A percentile compares a stretch with the other conserved stretches of the same genome.
Conservation (phyloP, 2,329 filamentous ascomycete species). For the Tolypocladium pustulatum region DNA sequence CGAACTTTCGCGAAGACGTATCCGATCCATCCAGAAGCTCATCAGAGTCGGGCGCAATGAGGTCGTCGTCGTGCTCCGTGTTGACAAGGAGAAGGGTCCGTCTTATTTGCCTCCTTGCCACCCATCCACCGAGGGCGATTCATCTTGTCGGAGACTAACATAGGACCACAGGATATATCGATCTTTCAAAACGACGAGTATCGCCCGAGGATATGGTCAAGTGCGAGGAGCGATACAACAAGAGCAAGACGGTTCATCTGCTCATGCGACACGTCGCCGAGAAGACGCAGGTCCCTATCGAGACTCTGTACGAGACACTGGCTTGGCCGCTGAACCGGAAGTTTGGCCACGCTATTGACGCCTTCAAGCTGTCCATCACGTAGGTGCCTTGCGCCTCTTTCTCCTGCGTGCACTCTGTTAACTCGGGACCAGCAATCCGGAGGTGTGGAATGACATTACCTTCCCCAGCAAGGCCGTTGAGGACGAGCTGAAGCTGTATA, state of each 20-base stretch:
- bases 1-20: slow-evolving; percentile 95
- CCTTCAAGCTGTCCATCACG: slow-evolving; percentile 99
- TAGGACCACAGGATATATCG: slow-evolving; percentile 61
- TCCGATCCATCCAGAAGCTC: slow-evolving; percentile 96
- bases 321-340: slow-evolving; percentile 97
- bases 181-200: slow-evolving; percentile 96
- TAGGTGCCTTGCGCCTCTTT: slow-evolving; percentile 29
- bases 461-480: slow-evolving; percentile 81
- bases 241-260: slow-evolving; percentile 98
- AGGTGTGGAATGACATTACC: slow-evolving; percentile 86
- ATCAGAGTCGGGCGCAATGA: slow-evolving; percentile 97
- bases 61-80: slow-evolving; percentile 94
- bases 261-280: slow-evolving; percentile 99
- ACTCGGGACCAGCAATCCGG: slow-evolving; percentile 59
- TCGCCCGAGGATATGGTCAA: slow-evolving; percentile 96
- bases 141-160: slow-evolving; percentile 10
- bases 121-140: too few species aligned
- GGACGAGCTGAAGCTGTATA: slow-evolving; percentile 88
- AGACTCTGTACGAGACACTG: slow-evolving; percentile 87
- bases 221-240: slow-evolving; percentile 99
- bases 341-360: slow-evolving; percentile 92
- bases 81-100: slow-evolving; percentile 96
- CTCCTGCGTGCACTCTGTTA: slow-evolving; percentile 1
- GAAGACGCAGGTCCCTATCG: slow-evolving; percentile 90
- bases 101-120: not conserved